These are phyloP conservation scores for Wallacemonas sp. DNA, from an alignment of 208 protist species.

Conservation along the genomic window DNA sequence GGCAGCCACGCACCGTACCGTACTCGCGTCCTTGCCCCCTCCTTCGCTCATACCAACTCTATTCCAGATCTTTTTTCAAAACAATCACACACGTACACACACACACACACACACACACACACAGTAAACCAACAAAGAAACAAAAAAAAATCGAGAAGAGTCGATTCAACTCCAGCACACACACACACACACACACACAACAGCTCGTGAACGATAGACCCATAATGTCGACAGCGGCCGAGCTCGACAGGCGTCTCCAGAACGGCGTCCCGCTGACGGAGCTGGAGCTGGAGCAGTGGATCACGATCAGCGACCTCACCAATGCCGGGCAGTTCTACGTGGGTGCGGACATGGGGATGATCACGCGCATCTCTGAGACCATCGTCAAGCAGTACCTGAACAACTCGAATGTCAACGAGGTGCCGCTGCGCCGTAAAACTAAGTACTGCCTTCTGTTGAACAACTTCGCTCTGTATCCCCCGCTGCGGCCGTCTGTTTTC, in stretches of 20 bases:
- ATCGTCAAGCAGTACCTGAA: constrained; percentile 83
- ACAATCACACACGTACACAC: too few species aligned
- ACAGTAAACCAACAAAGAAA: not conserved
- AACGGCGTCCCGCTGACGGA: constrained; percentile 31
- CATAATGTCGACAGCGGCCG: constrained; percentile 34
- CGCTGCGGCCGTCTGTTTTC: constrained; percentile 65
- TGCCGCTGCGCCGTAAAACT: constrained; percentile 83
- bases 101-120: constrained; percentile 1
- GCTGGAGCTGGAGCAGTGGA: constrained; percentile 69
- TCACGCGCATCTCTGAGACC: constrained; percentile 18
- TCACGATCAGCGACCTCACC: constrained; percentile 51
- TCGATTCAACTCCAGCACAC: too few species aligned
- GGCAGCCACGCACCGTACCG: too few species aligned
- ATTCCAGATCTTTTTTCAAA: too few species aligned
- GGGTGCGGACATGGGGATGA: constrained; percentile 24
- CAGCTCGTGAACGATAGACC: not conserved
- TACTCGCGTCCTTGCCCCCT: too few species aligned
- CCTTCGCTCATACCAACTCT: too few species aligned
- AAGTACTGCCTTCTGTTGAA: constrained; percentile 86
- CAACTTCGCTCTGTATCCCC: constrained; percentile 85
- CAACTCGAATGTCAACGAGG: constrained; percentile 53
- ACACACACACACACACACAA: not conserved
- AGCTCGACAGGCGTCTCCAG: constrained; percentile 55
- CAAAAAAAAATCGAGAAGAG: constrained; percentile 14
- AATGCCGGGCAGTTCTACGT: constrained; percentile 50